Evolutionary conservation across 1,139 yeast genomes (phyloP).

Genomic region (Blastobotrys proliferans): DNA sequence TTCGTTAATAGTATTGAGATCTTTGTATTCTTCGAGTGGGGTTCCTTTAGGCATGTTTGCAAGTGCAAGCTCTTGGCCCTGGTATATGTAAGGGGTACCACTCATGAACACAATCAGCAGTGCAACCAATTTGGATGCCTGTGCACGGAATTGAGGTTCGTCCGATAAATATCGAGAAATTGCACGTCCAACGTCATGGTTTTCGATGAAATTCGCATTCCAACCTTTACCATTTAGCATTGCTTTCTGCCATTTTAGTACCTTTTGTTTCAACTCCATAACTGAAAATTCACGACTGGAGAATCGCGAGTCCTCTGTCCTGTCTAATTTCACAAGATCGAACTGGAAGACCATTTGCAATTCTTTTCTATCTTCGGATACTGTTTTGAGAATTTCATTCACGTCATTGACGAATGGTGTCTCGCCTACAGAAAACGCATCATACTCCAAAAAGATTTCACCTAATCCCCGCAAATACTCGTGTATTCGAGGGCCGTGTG

Average conservation of each 20-base stretch:
- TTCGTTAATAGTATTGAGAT: slow-evolving; percentile 34
- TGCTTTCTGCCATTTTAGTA: slow-evolving; percentile 31
- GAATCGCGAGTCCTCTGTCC: no score
- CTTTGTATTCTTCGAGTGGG: slow-evolving; percentile 51
- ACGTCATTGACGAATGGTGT: slow-evolving; percentile 37
- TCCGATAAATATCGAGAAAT: not conserved
- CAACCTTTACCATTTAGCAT: slow-evolving; percentile 45
- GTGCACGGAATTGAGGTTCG: slow-evolving; percentile 6
- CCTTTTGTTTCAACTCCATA: not conserved
- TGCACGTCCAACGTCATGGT: slow-evolving; percentile 34
- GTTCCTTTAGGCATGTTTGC: slow-evolving; percentile 46
- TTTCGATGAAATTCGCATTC: slow-evolving; percentile 55
- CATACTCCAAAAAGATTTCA: slow-evolving; percentile 44
- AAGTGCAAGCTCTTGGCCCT: slow-evolving; percentile 62
- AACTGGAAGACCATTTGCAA: slow-evolving; percentile 47
- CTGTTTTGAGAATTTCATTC: slow-evolving; percentile 44
- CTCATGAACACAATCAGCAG: slow-evolving; percentile 45
- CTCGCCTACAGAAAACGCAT: slow-evolving; percentile 58
- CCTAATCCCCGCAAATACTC: slow-evolving; percentile 54
- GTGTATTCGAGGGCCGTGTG: slow-evolving; percentile 52
- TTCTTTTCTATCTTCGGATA: slow-evolving; percentile 46
- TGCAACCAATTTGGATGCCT: slow-evolving; percentile 45
- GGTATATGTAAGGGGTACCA: slow-evolving; percentile 54
- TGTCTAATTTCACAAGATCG: slow-evolving; percentile 34
- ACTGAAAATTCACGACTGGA: slow-evolving; percentile 37